These are phyloP conservation scores for Aspergillus tubingensis DNA, from an alignment of 2,329 filamentous ascomycete genomes.

Conservation along the genomic window DNA sequence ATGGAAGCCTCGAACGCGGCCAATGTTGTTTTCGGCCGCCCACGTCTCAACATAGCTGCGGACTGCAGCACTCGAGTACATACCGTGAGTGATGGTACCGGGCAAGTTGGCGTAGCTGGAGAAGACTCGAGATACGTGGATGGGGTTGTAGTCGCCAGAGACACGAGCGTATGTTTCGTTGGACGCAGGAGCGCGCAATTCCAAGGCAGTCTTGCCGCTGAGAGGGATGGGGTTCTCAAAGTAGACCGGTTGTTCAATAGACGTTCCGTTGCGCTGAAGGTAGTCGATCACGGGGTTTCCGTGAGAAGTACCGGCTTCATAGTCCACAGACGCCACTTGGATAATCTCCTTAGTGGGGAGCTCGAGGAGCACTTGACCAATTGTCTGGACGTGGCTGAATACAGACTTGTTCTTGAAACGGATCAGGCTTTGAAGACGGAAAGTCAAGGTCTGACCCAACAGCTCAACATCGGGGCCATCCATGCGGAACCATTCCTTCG, in stretches of 20 bases:
- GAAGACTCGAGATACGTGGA: slow-evolving; percentile 96
- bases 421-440: slow-evolving; percentile 89
- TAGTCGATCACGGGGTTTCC: slow-evolving; percentile 98
- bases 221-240: slow-evolving; percentile 98
- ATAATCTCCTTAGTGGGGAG: slow-evolving; percentile 96
- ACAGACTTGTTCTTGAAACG: slow-evolving; percentile 93
- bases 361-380: slow-evolving; percentile 89
- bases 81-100: slow-evolving; percentile 97
- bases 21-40: slow-evolving; percentile 98
- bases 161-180: slow-evolving; percentile 98
- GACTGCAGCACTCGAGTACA: slow-evolving; percentile 98
- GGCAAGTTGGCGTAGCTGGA: slow-evolving; percentile 92
- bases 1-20: slow-evolving; percentile 95
- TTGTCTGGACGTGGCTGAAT: slow-evolving; percentile 87
- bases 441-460: slow-evolving; percentile 88
- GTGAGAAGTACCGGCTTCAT: slow-evolving; percentile 85
- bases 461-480: slow-evolving; percentile 84
- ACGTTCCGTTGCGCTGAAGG: slow-evolving; percentile 83
- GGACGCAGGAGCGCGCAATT: slow-evolving; percentile 86
- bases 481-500: slow-evolving; percentile 96
- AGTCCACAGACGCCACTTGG: slow-evolving; percentile 95
- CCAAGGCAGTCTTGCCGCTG: slow-evolving; percentile 85
- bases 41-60: slow-evolving; percentile 96
- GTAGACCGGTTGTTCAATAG: slow-evolving; percentile 92
- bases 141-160: slow-evolving; percentile 97